Evolutionary conservation across 1,284 basidiomycete genomes (phyloP).

Genomic region (Trametes sp.): DNA sequence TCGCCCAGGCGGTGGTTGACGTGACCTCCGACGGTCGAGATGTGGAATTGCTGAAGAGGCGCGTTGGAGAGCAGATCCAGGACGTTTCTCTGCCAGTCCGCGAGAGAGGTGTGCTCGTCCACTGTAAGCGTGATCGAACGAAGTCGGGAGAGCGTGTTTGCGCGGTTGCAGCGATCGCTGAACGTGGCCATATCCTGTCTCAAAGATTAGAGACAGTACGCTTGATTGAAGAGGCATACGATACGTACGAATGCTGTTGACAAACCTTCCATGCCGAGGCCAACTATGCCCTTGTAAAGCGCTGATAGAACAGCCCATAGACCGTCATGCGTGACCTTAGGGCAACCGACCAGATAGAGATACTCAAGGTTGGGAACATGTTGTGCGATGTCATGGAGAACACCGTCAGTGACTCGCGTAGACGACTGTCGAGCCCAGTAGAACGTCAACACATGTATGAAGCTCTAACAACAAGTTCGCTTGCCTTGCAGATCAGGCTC

Average conservation of each 20-base stretch:
- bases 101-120: slow-evolving; percentile 42
- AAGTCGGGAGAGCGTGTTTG: slow-evolving; percentile 51
- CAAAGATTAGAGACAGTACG: neutral
- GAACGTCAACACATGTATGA: slow-evolving; percentile 7
- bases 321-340: slow-evolving; percentile 69
- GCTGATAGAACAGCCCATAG: slow-evolving; percentile 55
- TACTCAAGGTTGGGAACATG: slow-evolving; percentile 57
- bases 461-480: slow-evolving; percentile 20
- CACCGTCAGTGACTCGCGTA: slow-evolving; percentile 59
- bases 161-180: slow-evolving; percentile 45
- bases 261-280: slow-evolving; percentile 69
- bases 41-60: slow-evolving; percentile 64
- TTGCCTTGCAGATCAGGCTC: slow-evolving; percentile 73
- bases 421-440: slow-evolving; percentile 51
- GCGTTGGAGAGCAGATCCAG: slow-evolving; percentile 52
- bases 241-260: slow-evolving; percentile 64
- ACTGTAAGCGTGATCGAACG: slow-evolving; percentile 67
- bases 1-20: slow-evolving; percentile 50
- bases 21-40: slow-evolving; percentile 61
- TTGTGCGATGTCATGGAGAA: slow-evolving; percentile 57
- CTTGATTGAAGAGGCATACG: neutral
- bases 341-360: slow-evolving; percentile 69
- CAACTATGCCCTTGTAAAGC: slow-evolving; percentile 54
- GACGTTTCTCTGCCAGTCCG: slow-evolving; percentile 54
- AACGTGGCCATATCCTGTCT: slow-evolving; percentile 62